These are phyloP conservation scores for Phytophthora agathidicida DNA, from an alignment of 352 stramenopile species.

Conservation along the genomic window DNA sequence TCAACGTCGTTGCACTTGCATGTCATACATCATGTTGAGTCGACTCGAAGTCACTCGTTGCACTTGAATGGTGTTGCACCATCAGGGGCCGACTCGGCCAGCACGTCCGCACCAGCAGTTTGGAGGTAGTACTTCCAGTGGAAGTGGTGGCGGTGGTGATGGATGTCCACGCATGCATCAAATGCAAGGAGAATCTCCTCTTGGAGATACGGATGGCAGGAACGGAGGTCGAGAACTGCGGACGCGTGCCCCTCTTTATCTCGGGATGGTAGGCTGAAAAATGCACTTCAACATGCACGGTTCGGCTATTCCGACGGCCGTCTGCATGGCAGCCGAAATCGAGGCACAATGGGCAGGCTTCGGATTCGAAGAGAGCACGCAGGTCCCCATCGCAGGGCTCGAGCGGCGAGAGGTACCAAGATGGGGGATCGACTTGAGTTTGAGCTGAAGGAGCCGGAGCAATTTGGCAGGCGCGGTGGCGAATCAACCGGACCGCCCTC, in stretches of 20 bases:
- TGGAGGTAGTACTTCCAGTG: conserved; percentile 9
- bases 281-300: conserved; percentile 18
- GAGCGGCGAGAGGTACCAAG: not conserved
- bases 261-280: conserved; percentile 13
- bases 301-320: too few species aligned
- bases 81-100: not conserved
- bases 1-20: conserved; percentile 4
- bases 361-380: conserved; percentile 18
- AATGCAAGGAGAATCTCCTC: too few species aligned
- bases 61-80: not conserved
- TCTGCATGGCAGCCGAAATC: conserved; percentile 19
- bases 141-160: not conserved
- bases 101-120: conserved; percentile 4
- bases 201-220: conserved; percentile 21
- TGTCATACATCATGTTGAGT: not conserved
- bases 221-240: not conserved
- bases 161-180: not conserved
- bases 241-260: conserved; percentile 21
- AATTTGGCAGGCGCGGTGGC: conserved; percentile 1
- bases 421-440: conserved; percentile 9
- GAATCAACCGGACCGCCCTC: conserved; percentile 15
- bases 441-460: conserved; percentile 21
- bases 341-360: conserved; percentile 7
- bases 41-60: conserved; percentile 3
- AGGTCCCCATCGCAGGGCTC: conserved; percentile 10